Conservation (phyloP, 306 rosid genomes). For the Gastrolobium villosum region DNA sequence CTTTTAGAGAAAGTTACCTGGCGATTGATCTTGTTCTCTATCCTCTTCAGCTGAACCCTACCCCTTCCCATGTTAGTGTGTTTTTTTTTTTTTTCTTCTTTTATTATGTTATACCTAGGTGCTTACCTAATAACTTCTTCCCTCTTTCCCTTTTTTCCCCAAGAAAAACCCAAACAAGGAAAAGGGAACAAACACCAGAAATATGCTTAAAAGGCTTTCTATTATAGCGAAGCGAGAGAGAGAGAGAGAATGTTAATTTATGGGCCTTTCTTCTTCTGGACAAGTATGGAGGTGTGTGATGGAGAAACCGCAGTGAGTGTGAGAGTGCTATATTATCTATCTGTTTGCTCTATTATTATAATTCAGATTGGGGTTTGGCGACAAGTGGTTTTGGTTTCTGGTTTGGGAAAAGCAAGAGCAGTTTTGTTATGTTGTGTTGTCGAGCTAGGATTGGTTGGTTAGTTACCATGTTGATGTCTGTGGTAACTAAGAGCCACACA, state of each 20-base stretch:
- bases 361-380: neutral
- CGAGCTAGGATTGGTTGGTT: constrained; percentile 53
- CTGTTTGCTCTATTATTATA: neutral
- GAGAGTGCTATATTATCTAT: neutral
- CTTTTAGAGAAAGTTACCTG: constrained; percentile 97
- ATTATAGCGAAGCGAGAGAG: constrained; percentile 26
- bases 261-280: constrained; percentile 57
- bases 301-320: constrained; percentile 44
- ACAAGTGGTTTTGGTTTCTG: constrained; percentile 50
- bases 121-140: neutral
- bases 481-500: constrained; percentile 47
- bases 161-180: constrained; percentile 54
- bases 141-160: constrained; percentile 37
- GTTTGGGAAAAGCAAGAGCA: constrained; percentile 52
- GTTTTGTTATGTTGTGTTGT: constrained; percentile 62
- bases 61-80: constrained; percentile 82
- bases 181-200: constrained; percentile 50
- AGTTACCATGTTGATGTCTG: constrained; percentile 41
- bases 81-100: neutral
- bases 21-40: constrained; percentile 96
- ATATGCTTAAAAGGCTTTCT: constrained; percentile 43
- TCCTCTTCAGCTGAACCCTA: constrained; percentile 91
- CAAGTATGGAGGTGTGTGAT: constrained; percentile 41
- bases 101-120: constrained; percentile 29
- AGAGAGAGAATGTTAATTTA: constrained; percentile 33